These are phyloP conservation scores for Euryodendron excelsum DNA, from an alignment of 148 eudicot species.

Conservation along the genomic window DNA sequence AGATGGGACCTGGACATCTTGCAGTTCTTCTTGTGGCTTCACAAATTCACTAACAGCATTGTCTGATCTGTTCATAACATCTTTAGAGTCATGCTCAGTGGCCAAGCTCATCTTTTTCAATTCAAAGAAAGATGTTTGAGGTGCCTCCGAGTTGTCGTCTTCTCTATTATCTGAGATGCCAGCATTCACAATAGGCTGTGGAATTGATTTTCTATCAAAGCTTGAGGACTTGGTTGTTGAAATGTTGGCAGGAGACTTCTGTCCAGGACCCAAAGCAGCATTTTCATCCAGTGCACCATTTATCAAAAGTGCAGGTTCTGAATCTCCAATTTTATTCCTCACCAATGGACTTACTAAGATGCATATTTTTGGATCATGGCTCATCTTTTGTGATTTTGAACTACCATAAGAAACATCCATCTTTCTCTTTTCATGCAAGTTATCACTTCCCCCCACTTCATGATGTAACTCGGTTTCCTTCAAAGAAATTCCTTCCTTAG, in stretches of 20 bases:
- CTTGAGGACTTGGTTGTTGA: slow-evolving; percentile 17
- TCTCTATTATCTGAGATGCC: slow-evolving; percentile 24
- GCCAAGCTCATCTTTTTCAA: slow-evolving; percentile 12
- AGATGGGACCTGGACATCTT: slow-evolving; percentile 26
- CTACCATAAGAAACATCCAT: slow-evolving; percentile 36
- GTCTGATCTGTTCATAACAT: slow-evolving; percentile 9
- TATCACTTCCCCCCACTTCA: slow-evolving; percentile 25
- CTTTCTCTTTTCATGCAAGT: slow-evolving; percentile 44
- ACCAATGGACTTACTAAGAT: slow-evolving; percentile 13
- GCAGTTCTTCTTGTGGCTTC: slow-evolving; percentile 23
- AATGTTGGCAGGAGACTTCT: slow-evolving; percentile 20
- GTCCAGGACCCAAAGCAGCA: slow-evolving; percentile 17
- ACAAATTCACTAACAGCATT: slow-evolving; percentile 17
- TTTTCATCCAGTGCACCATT: slow-evolving; percentile 22
- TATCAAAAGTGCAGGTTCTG: slow-evolving; percentile 21
- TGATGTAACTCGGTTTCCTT: not conserved
- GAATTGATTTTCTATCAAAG: slow-evolving; percentile 15
- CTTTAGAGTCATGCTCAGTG: slow-evolving; percentile 8
- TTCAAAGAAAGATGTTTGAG: slow-evolving; percentile 10
- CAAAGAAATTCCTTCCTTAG: slow-evolving; percentile 17
- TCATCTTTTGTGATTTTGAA: slow-evolving; percentile 39
- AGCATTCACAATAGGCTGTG: slow-evolving; percentile 6
- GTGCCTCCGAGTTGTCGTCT: slow-evolving; percentile 13
- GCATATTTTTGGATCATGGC: slow-evolving; percentile 1
- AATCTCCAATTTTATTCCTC: slow-evolving; percentile 25